Percentiles rank a stretch among this genome's conserved stretches.
Conservation (phyloP, 352 stramenopile genomes). For the Pythium coloratum region DNA sequence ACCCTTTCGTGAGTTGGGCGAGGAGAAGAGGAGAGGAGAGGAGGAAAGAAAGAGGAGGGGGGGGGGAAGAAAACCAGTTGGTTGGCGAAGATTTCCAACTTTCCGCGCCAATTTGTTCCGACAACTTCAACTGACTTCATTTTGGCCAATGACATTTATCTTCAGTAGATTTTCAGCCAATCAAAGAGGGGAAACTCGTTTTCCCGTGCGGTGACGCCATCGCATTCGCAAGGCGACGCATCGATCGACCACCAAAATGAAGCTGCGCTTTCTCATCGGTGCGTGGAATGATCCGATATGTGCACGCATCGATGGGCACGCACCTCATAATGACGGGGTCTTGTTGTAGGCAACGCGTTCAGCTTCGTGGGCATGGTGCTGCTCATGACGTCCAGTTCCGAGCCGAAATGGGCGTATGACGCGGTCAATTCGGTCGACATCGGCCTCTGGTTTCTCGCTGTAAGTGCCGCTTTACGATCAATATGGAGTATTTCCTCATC, state of each 20-base stretch:
- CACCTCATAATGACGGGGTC: neutral
- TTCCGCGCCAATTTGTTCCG: neutral
- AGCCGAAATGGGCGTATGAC: constrained; percentile 61
- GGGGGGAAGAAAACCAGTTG: constrained; percentile 2
- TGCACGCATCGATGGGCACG: neutral
- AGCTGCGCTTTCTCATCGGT: constrained; percentile 26
- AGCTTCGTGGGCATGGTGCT: constrained; percentile 54
- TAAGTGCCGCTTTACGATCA: constrained; percentile 13
- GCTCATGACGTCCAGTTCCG: constrained; percentile 43
- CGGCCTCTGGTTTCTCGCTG: constrained; percentile 65
- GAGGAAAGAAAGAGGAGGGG: neutral
- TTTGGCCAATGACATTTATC: constrained; percentile 11
- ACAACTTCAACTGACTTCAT: constrained; percentile 18
- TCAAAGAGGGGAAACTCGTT: neutral
- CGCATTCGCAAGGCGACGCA: neutral
- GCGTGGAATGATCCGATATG: neutral
- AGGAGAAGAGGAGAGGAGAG: neutral
- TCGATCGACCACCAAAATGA: constrained; percentile 13
- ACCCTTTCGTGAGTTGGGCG: neutral
- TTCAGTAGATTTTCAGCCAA: constrained; percentile 11
- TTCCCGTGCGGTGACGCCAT: neutral
- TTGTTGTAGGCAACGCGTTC: constrained; percentile 41
- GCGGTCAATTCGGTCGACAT: constrained; percentile 74
- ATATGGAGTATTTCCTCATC: neutral
- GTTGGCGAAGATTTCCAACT: constrained; percentile 1